Evolutionary conservation across 1,284 basidiomycete genomes (phyloP), one percentile per base, ranked within the genome.

Genomic region (Apiotrichum siamense): DNA sequence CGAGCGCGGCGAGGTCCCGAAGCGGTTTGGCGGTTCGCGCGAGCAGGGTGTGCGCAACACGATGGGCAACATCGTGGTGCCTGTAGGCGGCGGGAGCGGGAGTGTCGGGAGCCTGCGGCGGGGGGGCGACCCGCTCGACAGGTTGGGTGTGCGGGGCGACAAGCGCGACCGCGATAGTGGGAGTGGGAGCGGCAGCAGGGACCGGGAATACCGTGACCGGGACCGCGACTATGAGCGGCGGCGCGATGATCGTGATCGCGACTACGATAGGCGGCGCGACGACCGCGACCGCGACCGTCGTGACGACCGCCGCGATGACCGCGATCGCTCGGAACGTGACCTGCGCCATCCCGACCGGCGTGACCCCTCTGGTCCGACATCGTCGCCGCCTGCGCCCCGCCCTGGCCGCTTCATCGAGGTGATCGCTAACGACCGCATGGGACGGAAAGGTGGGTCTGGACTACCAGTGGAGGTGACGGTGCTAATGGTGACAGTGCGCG

Each of bases 341-440:
- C 48, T 31, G 35, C 36, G 29, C 13, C 50, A 46, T 20, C 44
- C 35, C 24, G 49, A 47, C 44, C 32, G 41, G 12, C 37, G 32
- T 7, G 50, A 27, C 11, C 18, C 24, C 29, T 4, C 40, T 41
- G 47, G 21, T 3, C 2, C 31, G 4, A 4, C 31, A 15, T 26
- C 44, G 15, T 21, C 32, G 15, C 49, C 54, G 39, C 45, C 53
- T 23, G 46, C 33, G 29, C 39, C 51, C 15, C 51, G 59, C 20
- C 49, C 57, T 25, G 59, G 61, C 52, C 58, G 72, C 7, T 66
- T 80, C 66, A 80, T 80, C 52, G 78, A 97, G 83, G 83, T 97
- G 55, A 94, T 94, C 62, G 94, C 91, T 9, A 97, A 97, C 75
- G 93, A 97, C 78, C 86, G 94, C 69, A 80, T 97, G 49, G 94